A percentile compares a stretch with the other conserved stretches of the same genome.
phyloP scores from a whole-genome alignment of 306 rosid genomes.

The Prunus davidiana region DNA sequence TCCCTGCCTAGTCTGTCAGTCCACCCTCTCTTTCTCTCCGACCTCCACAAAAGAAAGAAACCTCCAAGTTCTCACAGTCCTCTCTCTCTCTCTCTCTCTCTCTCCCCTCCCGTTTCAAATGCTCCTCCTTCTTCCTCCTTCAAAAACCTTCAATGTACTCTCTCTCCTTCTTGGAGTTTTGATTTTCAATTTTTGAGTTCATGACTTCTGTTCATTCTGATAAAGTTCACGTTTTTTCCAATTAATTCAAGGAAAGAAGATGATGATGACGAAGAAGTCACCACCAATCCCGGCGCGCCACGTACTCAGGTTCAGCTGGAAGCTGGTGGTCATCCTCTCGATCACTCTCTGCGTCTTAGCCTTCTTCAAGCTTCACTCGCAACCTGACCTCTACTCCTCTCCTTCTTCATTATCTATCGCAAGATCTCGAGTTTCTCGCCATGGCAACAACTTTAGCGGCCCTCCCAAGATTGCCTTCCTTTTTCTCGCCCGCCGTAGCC shows the following conservation, averaged over 20 bases:
- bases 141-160: background rate
- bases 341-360: slow-evolving; percentile 48
- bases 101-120: background rate
- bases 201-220: background rate
- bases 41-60: background rate
- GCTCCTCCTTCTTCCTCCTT: background rate
- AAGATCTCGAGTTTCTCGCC: slow-evolving; percentile 37
- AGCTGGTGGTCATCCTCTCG: slow-evolving; percentile 49
- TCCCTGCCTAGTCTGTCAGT: background rate
- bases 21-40: background rate
- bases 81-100: background rate
- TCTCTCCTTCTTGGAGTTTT: background rate
- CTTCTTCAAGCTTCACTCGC: slow-evolving; percentile 50
- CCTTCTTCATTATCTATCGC: slow-evolving; percentile 13
- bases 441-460: slow-evolving; percentile 30
- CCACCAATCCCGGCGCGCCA: slow-evolving; percentile 44
- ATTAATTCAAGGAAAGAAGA: slow-evolving; percentile 24
- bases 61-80: background rate
- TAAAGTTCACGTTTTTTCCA: background rate
- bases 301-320: slow-evolving; percentile 46
- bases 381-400: slow-evolving; percentile 27
- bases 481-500: slow-evolving; percentile 70
- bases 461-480: slow-evolving; percentile 84
- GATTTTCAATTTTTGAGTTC: background rate
- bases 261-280: slow-evolving; percentile 33